Evolutionary conservation across 2,329 filamentous ascomycete genomes (phyloP), one percentile per base, ranked within the genome.

Genomic region (Penicillium sp.): DNA sequence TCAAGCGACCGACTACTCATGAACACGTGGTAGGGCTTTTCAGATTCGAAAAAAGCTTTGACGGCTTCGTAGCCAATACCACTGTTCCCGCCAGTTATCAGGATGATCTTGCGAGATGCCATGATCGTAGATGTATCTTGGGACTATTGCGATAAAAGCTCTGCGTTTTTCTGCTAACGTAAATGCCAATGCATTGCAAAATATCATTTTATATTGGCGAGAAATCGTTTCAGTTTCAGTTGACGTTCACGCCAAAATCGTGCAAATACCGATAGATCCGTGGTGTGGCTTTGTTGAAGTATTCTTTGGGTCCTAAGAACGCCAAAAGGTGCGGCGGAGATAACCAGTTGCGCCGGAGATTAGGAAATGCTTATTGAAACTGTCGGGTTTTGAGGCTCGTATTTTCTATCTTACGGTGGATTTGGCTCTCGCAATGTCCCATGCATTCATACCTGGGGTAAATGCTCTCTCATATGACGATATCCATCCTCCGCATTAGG

Each of bases 41-140:
- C 27, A 3, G 54, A 50, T 31, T 55, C 39, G 6, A 51, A 24
- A n/a, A 63, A 39, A 2, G 59, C 61, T n/a, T 63, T 61, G 2
- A 61, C 61, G 3, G 59, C 56, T n/a, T 63, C 61, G 44, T 59
- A 58, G 31, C 61, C 61, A 33, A 63, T 36, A 5, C 61, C 61
- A 49, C 56, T 40, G 22, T 63, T 63, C 14, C 56, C 61, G n/a
- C 61, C 61, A 4, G 60, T 62, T 13, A 62, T 19, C 16, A 57
- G 10, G 4, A 61, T 35, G 24, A 60, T 55, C 24, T 58, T 57
- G 19, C 16, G 46, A 16, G 54, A 37, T 2, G 57, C 33, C 61
- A 61, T 54, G 33, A 18, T 35, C 31, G 53, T 61, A 40, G 37
- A 49, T 43, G 19, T 47, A 19, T 6, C 22, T 44, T 27, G 41